Conservation (phyloP, 2,329 filamentous ascomycete genomes). For the Ceratocystis colombiana region DNA sequence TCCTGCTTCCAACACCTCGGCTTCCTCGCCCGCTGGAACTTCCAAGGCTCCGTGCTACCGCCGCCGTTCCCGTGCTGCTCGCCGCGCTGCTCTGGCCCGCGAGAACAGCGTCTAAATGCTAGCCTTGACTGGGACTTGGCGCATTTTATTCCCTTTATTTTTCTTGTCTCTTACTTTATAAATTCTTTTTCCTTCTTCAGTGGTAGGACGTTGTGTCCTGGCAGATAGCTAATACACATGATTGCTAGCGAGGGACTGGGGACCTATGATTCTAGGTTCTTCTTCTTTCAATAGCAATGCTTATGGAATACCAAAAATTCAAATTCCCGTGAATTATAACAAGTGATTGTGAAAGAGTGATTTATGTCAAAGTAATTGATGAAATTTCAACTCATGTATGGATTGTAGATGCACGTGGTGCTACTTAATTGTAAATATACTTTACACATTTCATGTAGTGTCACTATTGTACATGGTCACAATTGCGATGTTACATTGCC, state of each 20-base stretch:
- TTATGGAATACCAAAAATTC: neutral
- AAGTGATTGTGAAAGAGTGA: too few relatives aligned
- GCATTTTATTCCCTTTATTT: neutral
- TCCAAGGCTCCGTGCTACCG: slow-evolving; percentile 20
- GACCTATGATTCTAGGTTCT: neutral
- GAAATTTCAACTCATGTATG: too few relatives aligned
- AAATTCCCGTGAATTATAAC: too few relatives aligned
- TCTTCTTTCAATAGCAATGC: slow-evolving; percentile 2
- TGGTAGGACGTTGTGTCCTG: slow-evolving; percentile 2
- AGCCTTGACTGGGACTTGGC: neutral
- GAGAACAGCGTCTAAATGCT: slow-evolving; percentile 1
- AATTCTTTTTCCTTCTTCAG: neutral
- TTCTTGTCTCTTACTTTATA: neutral
- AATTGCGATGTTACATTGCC: too few relatives aligned
- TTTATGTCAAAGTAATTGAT: too few relatives aligned
- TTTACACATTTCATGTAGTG: too few relatives aligned
- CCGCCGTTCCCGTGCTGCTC: slow-evolving; percentile 26
- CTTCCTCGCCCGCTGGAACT: slow-evolving; percentile 9
- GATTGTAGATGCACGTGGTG: too few relatives aligned
- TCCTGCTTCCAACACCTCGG: slow-evolving; percentile 17
- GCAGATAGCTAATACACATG: slow-evolving; percentile 3
- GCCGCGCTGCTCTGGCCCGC: slow-evolving; percentile 24
- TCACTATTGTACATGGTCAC: too few relatives aligned
- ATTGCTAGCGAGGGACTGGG: neutral
- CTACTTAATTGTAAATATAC: too few relatives aligned